Evolutionary conservation across 2,329 filamentous ascomycete species (phyloP).

Genomic region (Reticulascus tulasneorum): DNA sequence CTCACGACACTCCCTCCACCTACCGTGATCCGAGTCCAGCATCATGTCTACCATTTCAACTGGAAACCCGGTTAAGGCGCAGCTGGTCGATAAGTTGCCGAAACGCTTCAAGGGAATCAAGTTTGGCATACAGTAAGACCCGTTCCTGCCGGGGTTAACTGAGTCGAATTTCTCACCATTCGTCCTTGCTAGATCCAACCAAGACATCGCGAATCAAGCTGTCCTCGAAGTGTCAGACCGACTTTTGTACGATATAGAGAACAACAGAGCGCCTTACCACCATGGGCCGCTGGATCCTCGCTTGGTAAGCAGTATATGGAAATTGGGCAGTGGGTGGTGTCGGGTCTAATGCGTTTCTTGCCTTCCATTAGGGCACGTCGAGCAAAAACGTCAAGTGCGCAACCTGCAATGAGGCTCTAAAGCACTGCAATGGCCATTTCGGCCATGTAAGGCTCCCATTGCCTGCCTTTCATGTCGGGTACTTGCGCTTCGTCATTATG

Average conservation of each 20-base stretch:
- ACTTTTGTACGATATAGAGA: conserved; percentile 85
- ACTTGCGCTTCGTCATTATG: conserved; percentile 86
- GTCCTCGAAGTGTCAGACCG: conserved; percentile 93
- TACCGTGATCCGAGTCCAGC: neutral
- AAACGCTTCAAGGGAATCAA: conserved; percentile 92
- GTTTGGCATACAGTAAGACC: conserved; percentile 77
- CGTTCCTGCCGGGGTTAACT: too few relatives aligned
- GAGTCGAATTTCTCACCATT: neutral
- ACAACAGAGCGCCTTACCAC: conserved; percentile 68
- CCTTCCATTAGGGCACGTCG: conserved; percentile 71
- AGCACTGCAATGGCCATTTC: conserved; percentile 91
- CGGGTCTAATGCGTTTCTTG: too few relatives aligned
- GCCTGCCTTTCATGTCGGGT: conserved; percentile 93
- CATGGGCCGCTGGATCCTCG: conserved; percentile 86
- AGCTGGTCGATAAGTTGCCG: conserved; percentile 82
- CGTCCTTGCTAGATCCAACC: conserved; percentile 63
- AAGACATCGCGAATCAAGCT: conserved; percentile 93
- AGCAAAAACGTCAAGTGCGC: conserved; percentile 75
- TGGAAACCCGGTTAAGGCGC: conserved; percentile 63
- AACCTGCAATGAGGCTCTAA: conserved; percentile 77
- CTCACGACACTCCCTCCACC: neutral
- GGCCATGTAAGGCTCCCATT: conserved; percentile 87
- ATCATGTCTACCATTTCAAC: conserved; percentile 18
- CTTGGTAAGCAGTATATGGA: conserved; percentile 46
- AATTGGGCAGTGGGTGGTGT: neutral